Percentiles rank a stretch among this genome's conserved stretches.
Evolutionary conservation across 2,329 filamentous ascomycete species (phyloP).

Genomic region (Pseudogymnoascus sp.): DNA sequence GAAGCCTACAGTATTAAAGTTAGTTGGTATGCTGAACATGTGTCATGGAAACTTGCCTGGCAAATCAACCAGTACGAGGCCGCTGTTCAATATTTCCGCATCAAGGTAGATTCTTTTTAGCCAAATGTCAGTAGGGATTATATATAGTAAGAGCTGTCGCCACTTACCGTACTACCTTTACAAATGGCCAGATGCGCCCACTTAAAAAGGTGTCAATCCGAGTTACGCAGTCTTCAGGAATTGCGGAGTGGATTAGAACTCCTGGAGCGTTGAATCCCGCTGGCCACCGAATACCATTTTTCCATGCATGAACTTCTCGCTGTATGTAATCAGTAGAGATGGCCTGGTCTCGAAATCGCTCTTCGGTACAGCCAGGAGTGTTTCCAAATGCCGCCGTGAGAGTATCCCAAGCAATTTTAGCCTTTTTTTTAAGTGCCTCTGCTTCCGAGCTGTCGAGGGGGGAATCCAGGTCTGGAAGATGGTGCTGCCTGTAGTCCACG

Average conservation of each 20-base stretch:
- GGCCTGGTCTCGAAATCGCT: not conserved
- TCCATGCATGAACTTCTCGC: slow-evolving; percentile 11
- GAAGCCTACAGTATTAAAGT: slow-evolving; percentile 12
- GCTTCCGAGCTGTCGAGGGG: not conserved
- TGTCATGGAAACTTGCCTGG: slow-evolving; percentile 8
- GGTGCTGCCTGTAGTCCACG: slow-evolving; percentile 13
- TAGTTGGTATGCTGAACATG: slow-evolving; percentile 4
- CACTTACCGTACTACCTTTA: slow-evolving; percentile 14
- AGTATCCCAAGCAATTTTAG: slow-evolving; percentile 13
- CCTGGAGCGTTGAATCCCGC: slow-evolving; percentile 5
- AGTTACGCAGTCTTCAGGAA: not conserved
- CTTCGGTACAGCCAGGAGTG: slow-evolving; percentile 9
- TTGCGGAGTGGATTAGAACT: slow-evolving; percentile 3
- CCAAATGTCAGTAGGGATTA: not conserved
- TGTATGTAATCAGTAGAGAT: slow-evolving; percentile 10
- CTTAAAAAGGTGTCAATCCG: slow-evolving; percentile 10
- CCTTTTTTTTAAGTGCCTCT: slow-evolving; percentile 9
- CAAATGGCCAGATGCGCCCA: slow-evolving; percentile 14
- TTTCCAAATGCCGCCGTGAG: slow-evolving; percentile 11
- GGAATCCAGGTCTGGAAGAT: slow-evolving; percentile 7
- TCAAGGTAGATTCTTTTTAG: slow-evolving; percentile 11
- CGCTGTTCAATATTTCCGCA: slow-evolving; percentile 11
- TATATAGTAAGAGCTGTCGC: not conserved
- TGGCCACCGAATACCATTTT: slow-evolving; percentile 12
- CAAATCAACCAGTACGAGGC: slow-evolving; percentile 15